Conservation (phyloP, 2,329 filamentous ascomycete genomes). For the Fusarium albosuccineum region DNA sequence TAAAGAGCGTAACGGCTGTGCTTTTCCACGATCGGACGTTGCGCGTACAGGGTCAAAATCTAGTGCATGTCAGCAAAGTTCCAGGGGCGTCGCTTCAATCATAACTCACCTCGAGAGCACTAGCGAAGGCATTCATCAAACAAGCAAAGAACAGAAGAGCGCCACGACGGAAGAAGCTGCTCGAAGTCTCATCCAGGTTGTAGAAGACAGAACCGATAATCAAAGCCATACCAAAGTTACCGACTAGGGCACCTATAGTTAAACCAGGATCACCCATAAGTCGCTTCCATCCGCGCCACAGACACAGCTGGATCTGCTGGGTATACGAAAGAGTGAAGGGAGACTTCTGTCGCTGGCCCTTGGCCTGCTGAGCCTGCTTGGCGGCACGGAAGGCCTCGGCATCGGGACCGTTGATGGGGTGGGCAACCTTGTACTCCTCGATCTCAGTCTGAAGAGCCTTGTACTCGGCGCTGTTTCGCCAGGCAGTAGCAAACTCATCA, state of each 20-base stretch:
- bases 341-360: slow-evolving; percentile 73
- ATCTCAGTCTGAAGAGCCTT: slow-evolving; percentile 66
- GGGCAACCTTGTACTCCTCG: slow-evolving; percentile 65
- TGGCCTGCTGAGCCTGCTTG: slow-evolving; percentile 68
- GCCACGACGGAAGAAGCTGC: slow-evolving; percentile 83
- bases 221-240: slow-evolving; percentile 81
- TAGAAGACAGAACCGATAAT: slow-evolving; percentile 87
- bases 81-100: background rate
- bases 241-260: slow-evolving; percentile 75
- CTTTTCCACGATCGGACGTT: slow-evolving; percentile 93
- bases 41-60: slow-evolving; percentile 87
- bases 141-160: slow-evolving; percentile 89
- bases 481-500: slow-evolving; percentile 71
- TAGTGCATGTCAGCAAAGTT: slow-evolving; percentile 45
- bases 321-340: slow-evolving; percentile 84
- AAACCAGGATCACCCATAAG: slow-evolving; percentile 82
- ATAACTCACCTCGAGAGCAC: slow-evolving; percentile 74
- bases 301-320: slow-evolving; percentile 83
- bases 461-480: slow-evolving; percentile 68
- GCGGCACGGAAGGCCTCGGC: slow-evolving; percentile 69
- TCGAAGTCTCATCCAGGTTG: slow-evolving; percentile 74
- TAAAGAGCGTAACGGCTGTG: slow-evolving; percentile 89
- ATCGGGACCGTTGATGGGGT: slow-evolving; percentile 68
- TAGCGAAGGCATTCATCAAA: slow-evolving; percentile 86
- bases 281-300: slow-evolving; percentile 84